These are phyloP conservation scores for Talaromyces islandicus DNA, from an alignment of 2,329 filamentous ascomycete species.

Conservation along the genomic window DNA sequence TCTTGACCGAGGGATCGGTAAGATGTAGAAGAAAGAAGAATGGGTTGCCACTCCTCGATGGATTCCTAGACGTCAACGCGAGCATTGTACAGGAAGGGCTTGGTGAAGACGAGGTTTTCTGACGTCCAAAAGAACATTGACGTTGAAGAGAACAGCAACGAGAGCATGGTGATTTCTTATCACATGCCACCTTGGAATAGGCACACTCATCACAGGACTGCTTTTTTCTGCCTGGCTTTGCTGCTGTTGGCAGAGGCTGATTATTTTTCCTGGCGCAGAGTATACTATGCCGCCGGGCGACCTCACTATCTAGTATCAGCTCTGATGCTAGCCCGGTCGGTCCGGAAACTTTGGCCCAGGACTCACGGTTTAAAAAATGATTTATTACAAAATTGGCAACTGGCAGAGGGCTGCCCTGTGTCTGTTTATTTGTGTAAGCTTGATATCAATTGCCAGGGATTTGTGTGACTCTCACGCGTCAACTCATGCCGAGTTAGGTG, in stretches of 20 bases:
- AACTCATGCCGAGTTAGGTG: slow-evolving; percentile 24
- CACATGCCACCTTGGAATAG: slow-evolving; percentile 20
- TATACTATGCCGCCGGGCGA: slow-evolving; percentile 24
- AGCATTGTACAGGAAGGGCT: neutral
- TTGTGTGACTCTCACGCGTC: slow-evolving; percentile 19
- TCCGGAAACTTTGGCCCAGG: neutral
- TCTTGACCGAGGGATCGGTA: slow-evolving; percentile 21
- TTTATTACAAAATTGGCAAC: slow-evolving; percentile 25
- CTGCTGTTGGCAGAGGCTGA: slow-evolving; percentile 20
- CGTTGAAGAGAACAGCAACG: slow-evolving; percentile 17
- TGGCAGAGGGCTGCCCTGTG: slow-evolving; percentile 17
- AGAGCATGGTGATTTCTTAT: slow-evolving; percentile 19
- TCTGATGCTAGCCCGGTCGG: neutral
- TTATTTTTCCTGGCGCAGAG: slow-evolving; percentile 24
- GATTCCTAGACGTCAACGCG: neutral
- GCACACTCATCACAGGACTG: slow-evolving; percentile 24
- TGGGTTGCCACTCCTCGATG: slow-evolving; percentile 9
- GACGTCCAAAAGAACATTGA: slow-evolving; percentile 16
- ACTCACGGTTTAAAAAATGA: slow-evolving; percentile 22
- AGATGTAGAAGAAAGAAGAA: slow-evolving; percentile 26
- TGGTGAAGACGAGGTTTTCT: slow-evolving; percentile 13
- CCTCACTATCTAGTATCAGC: slow-evolving; percentile 16
- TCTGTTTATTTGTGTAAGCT: slow-evolving; percentile 16
- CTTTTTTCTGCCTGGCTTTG: slow-evolving; percentile 24
- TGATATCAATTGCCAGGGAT: neutral